These are phyloP conservation scores for Epicoccum sorghinum DNA, from an alignment of 2,329 filamentous ascomycete genomes.

Conservation along the genomic window DNA sequence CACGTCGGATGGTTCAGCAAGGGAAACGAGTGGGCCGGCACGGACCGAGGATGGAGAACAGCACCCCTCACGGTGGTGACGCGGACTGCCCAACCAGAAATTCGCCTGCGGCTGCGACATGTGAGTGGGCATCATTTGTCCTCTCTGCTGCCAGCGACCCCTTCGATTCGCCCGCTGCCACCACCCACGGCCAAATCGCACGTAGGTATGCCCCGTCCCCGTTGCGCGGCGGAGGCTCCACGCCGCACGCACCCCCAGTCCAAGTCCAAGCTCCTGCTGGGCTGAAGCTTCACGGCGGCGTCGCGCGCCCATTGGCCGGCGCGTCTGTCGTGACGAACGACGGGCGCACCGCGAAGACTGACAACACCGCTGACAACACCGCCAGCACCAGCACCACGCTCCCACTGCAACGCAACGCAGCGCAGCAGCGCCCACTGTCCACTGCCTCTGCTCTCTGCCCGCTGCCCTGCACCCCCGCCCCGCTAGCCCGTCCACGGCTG, in stretches of 20 bases:
- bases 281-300: neutral
- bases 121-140: conserved; percentile 5
- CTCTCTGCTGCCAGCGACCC: neutral
- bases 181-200: neutral
- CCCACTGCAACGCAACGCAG: neutral
- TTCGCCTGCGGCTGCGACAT: neutral
- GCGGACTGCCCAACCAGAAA: conserved; percentile 9
- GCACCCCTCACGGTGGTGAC: neutral
- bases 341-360: conserved; percentile 12
- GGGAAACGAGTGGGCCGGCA: neutral
- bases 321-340: conserved; percentile 20
- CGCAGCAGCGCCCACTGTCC: neutral
- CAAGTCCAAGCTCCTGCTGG: conserved; percentile 2
- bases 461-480: neutral
- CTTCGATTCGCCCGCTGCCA: neutral
- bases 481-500: conserved; percentile 20
- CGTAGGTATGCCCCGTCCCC: too few relatives aligned
- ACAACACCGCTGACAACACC: neutral
- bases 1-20: neutral
- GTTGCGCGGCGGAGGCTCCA: neutral
- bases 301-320: conserved; percentile 22
- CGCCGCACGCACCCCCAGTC: neutral
- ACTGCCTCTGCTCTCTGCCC: too few relatives aligned
- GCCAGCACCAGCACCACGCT: neutral
- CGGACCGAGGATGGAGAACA: neutral